Evolutionary conservation across 768 basidiomycete genomes (phyloP), one percentile per base, ranked within the genome.

Genomic region (Rhodotorula diobovata): DNA sequence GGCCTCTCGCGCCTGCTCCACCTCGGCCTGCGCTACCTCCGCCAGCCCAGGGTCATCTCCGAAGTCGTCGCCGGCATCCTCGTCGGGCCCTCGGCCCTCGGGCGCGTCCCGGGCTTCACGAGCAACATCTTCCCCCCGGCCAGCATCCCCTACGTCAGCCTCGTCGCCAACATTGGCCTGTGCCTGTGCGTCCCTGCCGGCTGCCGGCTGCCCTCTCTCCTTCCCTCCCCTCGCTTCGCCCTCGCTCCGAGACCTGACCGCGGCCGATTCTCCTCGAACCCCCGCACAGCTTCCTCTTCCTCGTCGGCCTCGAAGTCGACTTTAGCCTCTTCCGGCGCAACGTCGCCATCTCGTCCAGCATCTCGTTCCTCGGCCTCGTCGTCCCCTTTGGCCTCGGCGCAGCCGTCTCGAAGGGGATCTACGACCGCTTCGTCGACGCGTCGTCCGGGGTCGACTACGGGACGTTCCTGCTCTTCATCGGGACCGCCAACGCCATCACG

Each of bases 21-120:
- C 5, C 79, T 90, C 23, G 67, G 85, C 61, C 83, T 96, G 30
- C 80, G 82, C 15, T 87, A 84, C 66, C 86, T 97, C 41, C 87
- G 87, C 43, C 95, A 98, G 78, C 95, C 95, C 2, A 84, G 87
- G 37, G 95, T 98, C 70, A 93, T 97, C 67, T n/a, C 61, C 45
- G 71, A 73, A 37, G 57, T 73, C 48, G 86, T 97, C 66, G 91
- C 88, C 0, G 95, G 95, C 28, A 86, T 99, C 71, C 76, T 97
- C 39, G 84, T 97, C 23, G 93, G 93, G 53, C 81, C 78, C 75
- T 87, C 87, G 21, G 84, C 59, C 11, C 64, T 76, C 28, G 72
- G 72, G 0, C 87, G 86, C 46, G 90, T 93, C 68, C 91, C 90
- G 1, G 78, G 82, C 45, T 95, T 93, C 82, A 89, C 92, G 2